A percentile compares a stretch with the other conserved stretches of the same genome.
phyloP scores from a whole-genome alignment of 768 basidiomycete species.

The Coprinopsis strossmayeri region DNA sequence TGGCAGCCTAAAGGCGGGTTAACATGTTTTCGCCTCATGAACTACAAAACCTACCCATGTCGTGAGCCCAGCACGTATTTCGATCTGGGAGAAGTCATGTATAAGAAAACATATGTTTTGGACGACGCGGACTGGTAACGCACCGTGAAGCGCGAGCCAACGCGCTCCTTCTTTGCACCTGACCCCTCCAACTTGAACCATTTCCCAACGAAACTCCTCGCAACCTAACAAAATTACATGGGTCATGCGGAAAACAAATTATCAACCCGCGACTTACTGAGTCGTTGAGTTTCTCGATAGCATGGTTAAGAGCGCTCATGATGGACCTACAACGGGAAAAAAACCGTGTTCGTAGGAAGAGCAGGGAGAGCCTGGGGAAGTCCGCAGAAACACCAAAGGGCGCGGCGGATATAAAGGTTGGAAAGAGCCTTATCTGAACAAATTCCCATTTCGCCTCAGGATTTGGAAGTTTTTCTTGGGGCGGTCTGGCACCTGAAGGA shows the following conservation, averaged over 20 bases:
- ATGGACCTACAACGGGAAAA: background rate
- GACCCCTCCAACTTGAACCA: slow-evolving; percentile 74
- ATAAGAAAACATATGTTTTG: background rate
- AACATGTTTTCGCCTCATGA: slow-evolving; percentile 6
- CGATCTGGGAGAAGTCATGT: slow-evolving; percentile 39
- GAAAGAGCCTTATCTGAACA: too few relatives aligned
- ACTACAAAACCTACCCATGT: slow-evolving; percentile 57
- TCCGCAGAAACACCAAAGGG: too few relatives aligned
- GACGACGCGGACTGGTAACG: slow-evolving; percentile 6
- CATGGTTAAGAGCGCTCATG: background rate
- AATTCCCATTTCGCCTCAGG: too few relatives aligned
- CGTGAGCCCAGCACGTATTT: slow-evolving; percentile 72
- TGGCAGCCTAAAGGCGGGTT: slow-evolving; percentile 46
- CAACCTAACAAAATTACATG: slow-evolving; percentile 27
- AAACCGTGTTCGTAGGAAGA: too few relatives aligned
- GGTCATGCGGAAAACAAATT: slow-evolving; percentile 3
- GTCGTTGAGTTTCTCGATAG: slow-evolving; percentile 19
- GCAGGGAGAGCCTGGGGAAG: too few relatives aligned
- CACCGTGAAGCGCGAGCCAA: slow-evolving; percentile 58
- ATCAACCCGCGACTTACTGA: slow-evolving; percentile 19
- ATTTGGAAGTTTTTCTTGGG: background rate
- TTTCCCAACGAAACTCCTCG: slow-evolving; percentile 43
- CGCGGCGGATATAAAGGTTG: too few relatives aligned
- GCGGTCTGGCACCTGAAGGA: too few relatives aligned
- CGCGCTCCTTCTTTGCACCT: slow-evolving; percentile 54